Evolutionary conservation across 192 early-diverging fungal genomes (phyloP).

Genomic region (Entrophospora sp.): DNA sequence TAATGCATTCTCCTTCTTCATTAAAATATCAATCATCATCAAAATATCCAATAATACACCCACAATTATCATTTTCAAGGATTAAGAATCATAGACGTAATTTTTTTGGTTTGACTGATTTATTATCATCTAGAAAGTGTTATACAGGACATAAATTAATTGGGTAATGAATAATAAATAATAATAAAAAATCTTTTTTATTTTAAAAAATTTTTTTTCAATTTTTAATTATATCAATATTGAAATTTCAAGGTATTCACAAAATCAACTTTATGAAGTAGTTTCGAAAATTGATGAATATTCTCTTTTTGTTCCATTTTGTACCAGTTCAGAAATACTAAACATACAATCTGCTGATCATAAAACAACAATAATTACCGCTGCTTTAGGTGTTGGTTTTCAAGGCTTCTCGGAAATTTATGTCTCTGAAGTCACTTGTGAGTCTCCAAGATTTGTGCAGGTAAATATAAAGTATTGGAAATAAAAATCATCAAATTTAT

Average conservation of each 20-base stretch:
- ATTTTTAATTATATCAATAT: background rate
- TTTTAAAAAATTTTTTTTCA: background rate
- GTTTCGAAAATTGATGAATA: slow-evolving; percentile 79
- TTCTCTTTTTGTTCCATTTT: slow-evolving; percentile 75
- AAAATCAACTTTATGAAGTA: slow-evolving; percentile 69
- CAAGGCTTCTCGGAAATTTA: slow-evolving; percentile 70
- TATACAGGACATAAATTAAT: slow-evolving; percentile 2
- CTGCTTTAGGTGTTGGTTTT: slow-evolving; percentile 73
- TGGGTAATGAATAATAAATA: background rate
- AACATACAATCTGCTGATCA: slow-evolving; percentile 22
- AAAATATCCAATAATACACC: background rate
- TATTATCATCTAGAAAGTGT: background rate
- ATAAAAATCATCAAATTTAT: no score
- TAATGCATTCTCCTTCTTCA: no score
- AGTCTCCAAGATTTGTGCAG: slow-evolving; percentile 50
- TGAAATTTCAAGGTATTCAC: slow-evolving; percentile 59
- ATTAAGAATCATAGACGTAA: background rate
- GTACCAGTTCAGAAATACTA: slow-evolving; percentile 56
- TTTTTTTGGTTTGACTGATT: background rate
- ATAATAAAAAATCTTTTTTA: background rate
- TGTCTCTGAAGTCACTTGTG: slow-evolving; percentile 62
- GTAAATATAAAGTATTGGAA: slow-evolving; percentile 44
- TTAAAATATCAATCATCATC: no score
- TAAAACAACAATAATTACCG: background rate
- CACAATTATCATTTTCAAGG: background rate